Evolutionary conservation across 345 rosid genomes (phyloP).

Genomic region (Anacardium occidentale): DNA sequence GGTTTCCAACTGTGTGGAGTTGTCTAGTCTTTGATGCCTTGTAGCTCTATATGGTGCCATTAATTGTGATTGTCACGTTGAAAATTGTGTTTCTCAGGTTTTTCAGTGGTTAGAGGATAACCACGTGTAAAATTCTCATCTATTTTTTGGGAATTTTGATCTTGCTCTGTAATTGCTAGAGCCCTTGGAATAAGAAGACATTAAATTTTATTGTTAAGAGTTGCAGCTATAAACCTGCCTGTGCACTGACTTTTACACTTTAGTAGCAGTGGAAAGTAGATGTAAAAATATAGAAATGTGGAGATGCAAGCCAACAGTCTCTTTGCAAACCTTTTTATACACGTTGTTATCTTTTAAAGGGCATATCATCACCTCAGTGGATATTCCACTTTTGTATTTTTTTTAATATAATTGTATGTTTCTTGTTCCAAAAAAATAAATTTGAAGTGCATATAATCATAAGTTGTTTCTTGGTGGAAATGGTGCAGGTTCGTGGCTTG

Average conservation of each 20-base stretch:
- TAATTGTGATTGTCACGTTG: neutral
- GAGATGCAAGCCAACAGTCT: neutral
- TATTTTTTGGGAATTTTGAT: neutral
- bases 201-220: neutral
- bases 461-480: slow-evolving; percentile 22
- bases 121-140: neutral
- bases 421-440: no score
- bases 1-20: neutral
- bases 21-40: slow-evolving; percentile 4
- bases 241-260: neutral
- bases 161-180: neutral
- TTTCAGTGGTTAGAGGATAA: neutral
- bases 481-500: slow-evolving; percentile 88
- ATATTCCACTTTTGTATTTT: no score
- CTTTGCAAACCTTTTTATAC: neutral
- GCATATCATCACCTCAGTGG: neutral
- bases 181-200: neutral
- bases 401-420: no score
- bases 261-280: neutral
- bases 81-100: neutral
- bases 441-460: neutral
- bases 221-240: neutral
- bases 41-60: neutral
- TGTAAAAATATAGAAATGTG: neutral
- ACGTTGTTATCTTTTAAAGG: neutral